Evolutionary conservation across 2,329 filamentous ascomycete species (phyloP).

Genomic region (Xylariaceae sp.): DNA sequence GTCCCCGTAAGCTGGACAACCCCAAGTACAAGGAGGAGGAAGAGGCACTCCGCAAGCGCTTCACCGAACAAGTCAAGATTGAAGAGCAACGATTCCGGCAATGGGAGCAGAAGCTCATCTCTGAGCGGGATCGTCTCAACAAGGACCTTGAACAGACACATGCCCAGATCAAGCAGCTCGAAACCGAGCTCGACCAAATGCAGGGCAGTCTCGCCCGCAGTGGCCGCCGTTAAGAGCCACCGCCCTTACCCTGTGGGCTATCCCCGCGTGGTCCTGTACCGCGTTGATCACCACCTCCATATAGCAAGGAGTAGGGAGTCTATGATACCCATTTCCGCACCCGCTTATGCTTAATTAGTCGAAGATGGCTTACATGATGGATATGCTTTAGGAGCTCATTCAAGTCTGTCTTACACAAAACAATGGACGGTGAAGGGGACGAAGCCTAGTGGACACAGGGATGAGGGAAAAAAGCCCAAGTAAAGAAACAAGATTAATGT

Average conservation of each 20-base stretch:
- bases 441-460: constrained; percentile 3
- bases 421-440: constrained; percentile 9
- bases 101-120: constrained; percentile 99
- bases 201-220: constrained; percentile 86
- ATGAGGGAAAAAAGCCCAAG: constrained; percentile 1
- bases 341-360: constrained; percentile 22
- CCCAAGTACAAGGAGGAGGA: constrained; percentile 99
- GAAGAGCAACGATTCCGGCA: constrained; percentile 98
- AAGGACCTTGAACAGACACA: constrained; percentile 99
- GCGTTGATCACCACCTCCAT: constrained; percentile 23
- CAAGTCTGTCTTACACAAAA: constrained; percentile 16
- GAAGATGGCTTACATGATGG: constrained; percentile 21
- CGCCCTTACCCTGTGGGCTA: constrained; percentile 22
- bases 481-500: constrained; percentile 3
- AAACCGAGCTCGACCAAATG: constrained; percentile 88
- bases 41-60: constrained; percentile 95
- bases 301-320: constrained; percentile 27
- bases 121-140: constrained; percentile 97
- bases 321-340: constrained; percentile 20
- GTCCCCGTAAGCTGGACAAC: constrained; percentile 97
- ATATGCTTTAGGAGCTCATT: constrained; percentile 35
- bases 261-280: constrained; percentile 22
- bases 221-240: constrained; percentile 68
- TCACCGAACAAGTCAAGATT: constrained; percentile 99
- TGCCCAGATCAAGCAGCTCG: constrained; percentile 85